phyloP scores from a whole-genome alignment of 169 alveolate genomes.

The Perkinsus marinus region DNA sequence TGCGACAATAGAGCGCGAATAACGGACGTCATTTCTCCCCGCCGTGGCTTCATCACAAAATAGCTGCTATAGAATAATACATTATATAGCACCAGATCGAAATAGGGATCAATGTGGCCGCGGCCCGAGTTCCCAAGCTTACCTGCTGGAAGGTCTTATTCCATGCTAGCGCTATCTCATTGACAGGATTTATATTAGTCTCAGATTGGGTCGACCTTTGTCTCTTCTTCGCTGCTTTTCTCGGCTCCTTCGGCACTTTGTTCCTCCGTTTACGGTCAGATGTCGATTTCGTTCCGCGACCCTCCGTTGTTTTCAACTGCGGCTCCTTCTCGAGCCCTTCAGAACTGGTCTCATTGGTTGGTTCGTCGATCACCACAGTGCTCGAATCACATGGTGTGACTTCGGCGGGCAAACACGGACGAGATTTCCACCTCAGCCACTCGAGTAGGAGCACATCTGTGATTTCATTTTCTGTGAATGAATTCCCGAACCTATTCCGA shows the following conservation, averaged over 20 bases:
- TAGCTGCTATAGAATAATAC: too few relatives aligned
- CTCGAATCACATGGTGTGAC: too few relatives aligned
- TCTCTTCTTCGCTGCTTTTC: background rate
- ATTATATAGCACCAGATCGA: too few relatives aligned
- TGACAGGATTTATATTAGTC: background rate
- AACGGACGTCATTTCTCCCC: too few relatives aligned
- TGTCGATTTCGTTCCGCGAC: background rate
- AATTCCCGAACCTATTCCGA: background rate
- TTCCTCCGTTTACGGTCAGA: background rate
- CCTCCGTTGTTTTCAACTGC: background rate
- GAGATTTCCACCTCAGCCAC: background rate
- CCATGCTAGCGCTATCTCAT: background rate
- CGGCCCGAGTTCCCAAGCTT: background rate
- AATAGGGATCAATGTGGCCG: too few relatives aligned
- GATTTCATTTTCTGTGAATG: background rate
- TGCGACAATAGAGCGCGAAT: too few relatives aligned
- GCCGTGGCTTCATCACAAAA: too few relatives aligned
- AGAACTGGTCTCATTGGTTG: too few relatives aligned
- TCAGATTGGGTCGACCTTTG: background rate
- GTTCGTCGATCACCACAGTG: too few relatives aligned
- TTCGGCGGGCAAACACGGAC: background rate
- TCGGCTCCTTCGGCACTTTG: background rate
- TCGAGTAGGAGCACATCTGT: background rate
- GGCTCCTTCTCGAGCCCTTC: too few relatives aligned
- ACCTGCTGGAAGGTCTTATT: background rate